Evolutionary conservation across 2,329 filamentous ascomycete genomes (phyloP).

Genomic region (Celoporthe dispersa): DNA sequence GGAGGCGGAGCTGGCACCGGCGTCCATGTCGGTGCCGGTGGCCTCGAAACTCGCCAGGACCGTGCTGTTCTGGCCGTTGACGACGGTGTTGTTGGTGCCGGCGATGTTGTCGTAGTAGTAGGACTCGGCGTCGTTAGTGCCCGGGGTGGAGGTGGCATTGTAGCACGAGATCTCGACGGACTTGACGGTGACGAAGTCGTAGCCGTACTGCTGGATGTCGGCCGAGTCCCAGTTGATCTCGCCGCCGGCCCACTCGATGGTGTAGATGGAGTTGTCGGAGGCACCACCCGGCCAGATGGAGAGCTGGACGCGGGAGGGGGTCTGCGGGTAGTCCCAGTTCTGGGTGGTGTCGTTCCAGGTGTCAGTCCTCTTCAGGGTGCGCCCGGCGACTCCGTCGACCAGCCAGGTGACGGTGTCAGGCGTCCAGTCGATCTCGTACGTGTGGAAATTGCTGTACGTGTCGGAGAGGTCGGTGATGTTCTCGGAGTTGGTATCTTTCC

Average conservation of each 20-base stretch:
- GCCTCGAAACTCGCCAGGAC: conserved; percentile 78
- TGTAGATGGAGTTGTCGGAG: conserved; percentile 77
- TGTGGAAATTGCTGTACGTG: conserved; percentile 80
- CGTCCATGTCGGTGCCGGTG: conserved; percentile 76
- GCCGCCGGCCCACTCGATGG: conserved; percentile 90
- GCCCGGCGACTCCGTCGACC: conserved; percentile 78
- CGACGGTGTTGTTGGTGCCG: conserved; percentile 77
- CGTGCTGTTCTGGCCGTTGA: conserved; percentile 75
- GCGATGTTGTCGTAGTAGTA: conserved; percentile 74
- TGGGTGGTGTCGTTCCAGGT: conserved; percentile 87
- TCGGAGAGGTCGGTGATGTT: conserved; percentile 70
- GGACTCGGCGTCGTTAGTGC: conserved; percentile 68
- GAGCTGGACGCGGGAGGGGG: conserved; percentile 85
- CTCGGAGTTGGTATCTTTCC: conserved; percentile 71
- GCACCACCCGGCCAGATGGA: conserved; percentile 96
- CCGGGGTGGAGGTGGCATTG: conserved; percentile 63
- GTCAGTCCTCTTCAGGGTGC: conserved; percentile 73
- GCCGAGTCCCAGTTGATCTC: conserved; percentile 81
- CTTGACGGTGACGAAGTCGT: conserved; percentile 83
- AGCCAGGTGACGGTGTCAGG: conserved; percentile 86
- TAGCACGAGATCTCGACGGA: conserved; percentile 87
- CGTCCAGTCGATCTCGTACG: conserved; percentile 92
- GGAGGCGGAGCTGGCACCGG: conserved; percentile 39
- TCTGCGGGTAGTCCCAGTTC: conserved; percentile 88
- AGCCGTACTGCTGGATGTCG: conserved; percentile 81